A percentile compares a stretch with the other conserved stretches of the same genome.
These are phyloP conservation scores for Fusarium newnesense DNA, from an alignment of 2,329 filamentous ascomycete species.

Conservation along the genomic window DNA sequence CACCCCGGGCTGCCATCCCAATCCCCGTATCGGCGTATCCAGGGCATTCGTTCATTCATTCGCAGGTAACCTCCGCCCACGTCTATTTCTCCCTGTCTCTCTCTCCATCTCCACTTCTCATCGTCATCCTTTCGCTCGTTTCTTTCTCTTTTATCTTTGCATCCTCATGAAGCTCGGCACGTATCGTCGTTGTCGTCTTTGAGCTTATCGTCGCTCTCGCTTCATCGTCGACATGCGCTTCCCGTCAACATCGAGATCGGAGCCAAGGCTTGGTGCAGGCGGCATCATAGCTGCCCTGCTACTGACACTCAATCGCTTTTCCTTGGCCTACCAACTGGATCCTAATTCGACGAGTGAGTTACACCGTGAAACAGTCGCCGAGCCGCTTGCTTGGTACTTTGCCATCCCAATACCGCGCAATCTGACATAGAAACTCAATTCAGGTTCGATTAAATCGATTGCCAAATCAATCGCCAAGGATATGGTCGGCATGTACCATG, in stretches of 20 bases:
- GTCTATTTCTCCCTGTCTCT: background rate
- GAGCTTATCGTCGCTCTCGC: conserved; percentile 33
- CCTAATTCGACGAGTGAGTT: conserved; percentile 50
- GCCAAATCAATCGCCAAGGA: conserved; percentile 63
- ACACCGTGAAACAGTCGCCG: background rate
- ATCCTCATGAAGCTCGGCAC: conserved; percentile 34
- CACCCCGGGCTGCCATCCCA: conserved; percentile 2
- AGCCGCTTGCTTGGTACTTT: background rate
- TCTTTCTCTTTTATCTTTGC: conserved; percentile 7
- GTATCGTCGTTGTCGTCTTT: conserved; percentile 18
- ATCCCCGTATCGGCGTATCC: background rate
- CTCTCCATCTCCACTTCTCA: conserved; percentile 6
- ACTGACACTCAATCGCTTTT: conserved; percentile 40
- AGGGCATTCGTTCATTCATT: background rate
- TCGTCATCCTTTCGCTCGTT: conserved; percentile 4
- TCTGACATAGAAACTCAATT: background rate
- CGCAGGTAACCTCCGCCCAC: conserved; percentile 11
- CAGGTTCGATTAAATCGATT: conserved; percentile 62
- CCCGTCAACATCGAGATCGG: conserved; percentile 12
- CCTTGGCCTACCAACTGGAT: conserved; percentile 51
- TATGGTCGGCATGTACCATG: conserved; percentile 56
- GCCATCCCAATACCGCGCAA: background rate
- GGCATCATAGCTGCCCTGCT: conserved; percentile 40
- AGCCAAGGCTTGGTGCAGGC: conserved; percentile 25
- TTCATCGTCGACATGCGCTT: conserved; percentile 36